phyloP scores from a whole-genome alignment of 257 asterid genomes.

The Solanum corneliomulleri region DNA sequence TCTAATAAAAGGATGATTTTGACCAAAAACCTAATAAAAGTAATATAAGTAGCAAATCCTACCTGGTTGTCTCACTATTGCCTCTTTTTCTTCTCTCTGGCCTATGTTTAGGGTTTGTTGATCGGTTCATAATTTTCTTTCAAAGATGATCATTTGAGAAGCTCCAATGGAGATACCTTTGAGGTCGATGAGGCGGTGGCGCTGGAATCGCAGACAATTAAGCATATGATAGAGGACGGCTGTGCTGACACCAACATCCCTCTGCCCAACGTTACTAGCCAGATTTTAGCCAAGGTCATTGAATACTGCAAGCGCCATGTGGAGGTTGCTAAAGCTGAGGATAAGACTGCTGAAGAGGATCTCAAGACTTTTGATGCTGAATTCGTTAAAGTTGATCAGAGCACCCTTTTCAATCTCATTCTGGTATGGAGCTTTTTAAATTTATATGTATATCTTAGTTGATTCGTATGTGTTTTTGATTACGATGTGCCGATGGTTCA shows the following conservation, averaged over 20 bases:
- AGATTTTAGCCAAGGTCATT: constrained; percentile 25
- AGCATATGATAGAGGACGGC: constrained; percentile 32
- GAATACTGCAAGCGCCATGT: constrained; percentile 34
- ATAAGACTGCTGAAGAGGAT: not conserved
- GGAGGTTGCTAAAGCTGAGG: not conserved
- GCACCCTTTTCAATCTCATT: constrained; percentile 6
- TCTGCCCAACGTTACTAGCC: constrained; percentile 27
- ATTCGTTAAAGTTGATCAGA: constrained; percentile 6
- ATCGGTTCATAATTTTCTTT: not conserved
- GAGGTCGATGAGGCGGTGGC: constrained; percentile 30
- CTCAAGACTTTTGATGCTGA: constrained; percentile 13
- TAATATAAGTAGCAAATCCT: no score
- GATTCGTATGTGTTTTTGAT: not conserved
- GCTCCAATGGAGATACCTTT: constrained; percentile 27
- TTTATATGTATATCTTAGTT: not conserved
- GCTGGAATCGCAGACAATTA: constrained; percentile 25
- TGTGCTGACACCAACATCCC: constrained; percentile 29
- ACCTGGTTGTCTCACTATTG: not conserved
- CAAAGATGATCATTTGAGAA: constrained; percentile 19
- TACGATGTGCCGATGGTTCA: not conserved
- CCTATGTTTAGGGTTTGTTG: not conserved
- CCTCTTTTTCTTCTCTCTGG: not conserved
- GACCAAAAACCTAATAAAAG: no score
- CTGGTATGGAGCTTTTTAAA: not conserved
- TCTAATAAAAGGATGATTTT: no score